These are phyloP conservation scores for Mikania micrantha DNA, from an alignment of 129 eudicot species.

Conservation along the genomic window DNA sequence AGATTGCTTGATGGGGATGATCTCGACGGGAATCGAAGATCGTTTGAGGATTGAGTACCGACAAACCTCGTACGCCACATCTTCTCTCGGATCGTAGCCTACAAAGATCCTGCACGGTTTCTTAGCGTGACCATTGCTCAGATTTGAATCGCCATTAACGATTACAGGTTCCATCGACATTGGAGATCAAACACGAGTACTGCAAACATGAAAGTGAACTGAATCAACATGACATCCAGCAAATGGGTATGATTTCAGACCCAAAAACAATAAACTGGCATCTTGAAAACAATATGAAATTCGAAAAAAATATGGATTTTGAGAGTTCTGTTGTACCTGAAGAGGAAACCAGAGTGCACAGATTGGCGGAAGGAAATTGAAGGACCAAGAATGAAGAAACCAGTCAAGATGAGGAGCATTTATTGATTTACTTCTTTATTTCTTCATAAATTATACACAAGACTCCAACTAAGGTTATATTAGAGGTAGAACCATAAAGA, in stretches of 20 bases:
- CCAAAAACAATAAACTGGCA: neutral
- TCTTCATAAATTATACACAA: neutral
- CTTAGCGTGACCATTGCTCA: neutral
- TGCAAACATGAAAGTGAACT: slow-evolving; percentile 15
- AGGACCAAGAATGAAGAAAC: slow-evolving; percentile 15
- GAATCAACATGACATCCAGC: too few relatives aligned
- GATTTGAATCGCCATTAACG: slow-evolving; percentile 3
- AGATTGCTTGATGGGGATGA: slow-evolving; percentile 68
- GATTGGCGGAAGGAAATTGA: slow-evolving; percentile 18
- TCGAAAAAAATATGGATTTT: neutral
- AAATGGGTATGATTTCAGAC: too few relatives aligned
- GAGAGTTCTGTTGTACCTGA: slow-evolving; percentile 12
- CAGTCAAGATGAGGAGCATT: slow-evolving; percentile 20
- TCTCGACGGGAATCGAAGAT: slow-evolving; percentile 69
- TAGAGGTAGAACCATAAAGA: neutral
- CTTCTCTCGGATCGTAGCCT: slow-evolving; percentile 83
- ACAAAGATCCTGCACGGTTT: slow-evolving; percentile 55
- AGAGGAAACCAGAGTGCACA: neutral
- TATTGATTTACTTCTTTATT: neutral
- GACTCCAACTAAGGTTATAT: slow-evolving; percentile 8
- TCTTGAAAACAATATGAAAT: neutral
- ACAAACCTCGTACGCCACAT: slow-evolving; percentile 80
- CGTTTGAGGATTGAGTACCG: slow-evolving; percentile 58
- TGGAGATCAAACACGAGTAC: neutral
- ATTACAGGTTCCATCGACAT: slow-evolving; percentile 24